A percentile compares a stretch with the other conserved stretches of the same genome.
phyloP scores from a whole-genome alignment of 306 rosid species.

The Rosa multiflora region DNA sequence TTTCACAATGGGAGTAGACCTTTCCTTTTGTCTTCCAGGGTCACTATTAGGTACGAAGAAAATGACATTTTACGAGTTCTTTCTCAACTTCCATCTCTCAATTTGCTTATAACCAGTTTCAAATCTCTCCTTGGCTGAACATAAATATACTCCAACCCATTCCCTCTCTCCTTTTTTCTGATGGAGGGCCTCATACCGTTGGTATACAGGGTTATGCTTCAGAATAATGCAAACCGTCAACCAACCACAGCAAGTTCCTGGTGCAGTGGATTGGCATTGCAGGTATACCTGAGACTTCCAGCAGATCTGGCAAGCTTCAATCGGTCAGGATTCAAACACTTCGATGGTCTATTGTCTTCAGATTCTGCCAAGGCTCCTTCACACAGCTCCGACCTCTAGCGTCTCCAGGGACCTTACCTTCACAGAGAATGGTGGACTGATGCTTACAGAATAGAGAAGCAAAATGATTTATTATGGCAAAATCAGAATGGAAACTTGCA shows the following conservation, averaged over 20 bases:
- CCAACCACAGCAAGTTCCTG: background rate
- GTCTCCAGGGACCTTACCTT: background rate
- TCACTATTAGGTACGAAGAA: conserved; percentile 5
- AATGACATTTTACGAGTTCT: background rate
- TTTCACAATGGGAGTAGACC: background rate
- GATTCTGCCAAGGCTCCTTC: background rate
- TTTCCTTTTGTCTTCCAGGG: background rate
- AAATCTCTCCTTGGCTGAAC: background rate
- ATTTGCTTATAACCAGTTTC: background rate
- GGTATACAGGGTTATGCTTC: background rate
- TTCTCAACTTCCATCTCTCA: background rate
- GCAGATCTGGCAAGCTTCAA: background rate
- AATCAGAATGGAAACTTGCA: background rate
- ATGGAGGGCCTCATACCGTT: conserved; percentile 13
- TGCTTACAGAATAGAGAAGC: background rate
- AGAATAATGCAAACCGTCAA: background rate
- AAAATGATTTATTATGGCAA: background rate
- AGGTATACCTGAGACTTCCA: background rate
- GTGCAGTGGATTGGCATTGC: background rate
- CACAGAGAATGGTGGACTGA: background rate
- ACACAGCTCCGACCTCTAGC: background rate
- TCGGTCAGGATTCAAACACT: background rate
- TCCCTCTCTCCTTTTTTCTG: background rate
- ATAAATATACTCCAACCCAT: background rate
- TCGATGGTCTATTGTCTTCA: background rate